phyloP scores from a whole-genome alignment of 2,329 filamentous ascomycete species.

The Stemphylium vesicarium region DNA sequence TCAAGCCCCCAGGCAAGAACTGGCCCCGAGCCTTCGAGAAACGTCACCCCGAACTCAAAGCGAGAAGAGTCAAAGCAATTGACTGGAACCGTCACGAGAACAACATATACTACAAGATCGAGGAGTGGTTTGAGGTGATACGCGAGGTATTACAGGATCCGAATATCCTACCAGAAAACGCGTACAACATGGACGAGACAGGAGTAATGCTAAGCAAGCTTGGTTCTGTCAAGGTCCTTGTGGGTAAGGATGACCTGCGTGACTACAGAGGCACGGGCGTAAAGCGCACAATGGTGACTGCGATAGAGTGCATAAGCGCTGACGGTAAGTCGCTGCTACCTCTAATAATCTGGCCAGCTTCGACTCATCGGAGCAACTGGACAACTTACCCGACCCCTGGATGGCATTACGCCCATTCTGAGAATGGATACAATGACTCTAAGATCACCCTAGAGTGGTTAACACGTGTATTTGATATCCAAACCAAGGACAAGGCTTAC shows the following conservation, averaged over 20 bases:
- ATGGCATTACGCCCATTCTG: not conserved
- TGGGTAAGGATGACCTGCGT: constrained; percentile 26
- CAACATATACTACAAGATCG: no score
- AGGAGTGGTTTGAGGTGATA: no score
- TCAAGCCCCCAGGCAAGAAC: no score
- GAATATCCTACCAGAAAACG: no score
- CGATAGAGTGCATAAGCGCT: constrained; percentile 25
- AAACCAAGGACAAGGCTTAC: not conserved
- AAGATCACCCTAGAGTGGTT: not conserved
- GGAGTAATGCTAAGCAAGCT: constrained; percentile 6
- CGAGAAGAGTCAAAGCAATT: no score
- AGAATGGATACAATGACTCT: not conserved
- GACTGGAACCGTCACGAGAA: no score
- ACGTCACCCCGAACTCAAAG: no score
- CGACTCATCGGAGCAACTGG: not conserved
- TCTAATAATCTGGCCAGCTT: constrained; percentile 29
- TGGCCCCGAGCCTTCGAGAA: no score
- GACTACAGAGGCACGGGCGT: constrained; percentile 25
- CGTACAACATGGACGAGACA: not conserved
- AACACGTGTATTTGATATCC: not conserved
- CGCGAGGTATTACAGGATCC: no score
- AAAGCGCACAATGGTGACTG: constrained; percentile 29
- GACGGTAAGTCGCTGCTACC: constrained; percentile 27
- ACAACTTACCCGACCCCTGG: not conserved
- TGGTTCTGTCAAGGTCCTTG: constrained; percentile 21